Base-by-base conservation (phyloP, 495 filamentous ascomycete species). In the Poronia punctata region DNA sequence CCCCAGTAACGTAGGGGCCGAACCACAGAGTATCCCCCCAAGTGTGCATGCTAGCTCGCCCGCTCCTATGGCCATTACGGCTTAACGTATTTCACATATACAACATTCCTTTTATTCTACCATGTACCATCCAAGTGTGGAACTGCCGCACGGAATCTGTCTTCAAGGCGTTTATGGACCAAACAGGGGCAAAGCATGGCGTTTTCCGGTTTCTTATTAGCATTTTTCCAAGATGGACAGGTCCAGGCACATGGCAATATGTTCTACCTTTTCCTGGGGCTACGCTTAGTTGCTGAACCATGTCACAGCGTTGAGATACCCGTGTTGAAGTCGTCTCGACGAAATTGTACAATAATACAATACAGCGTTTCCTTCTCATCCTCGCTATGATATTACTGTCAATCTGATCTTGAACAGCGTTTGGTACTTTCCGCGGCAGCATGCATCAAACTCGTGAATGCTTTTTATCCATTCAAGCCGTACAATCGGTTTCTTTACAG, bases 1-100 rank as follows among this genome's bases (percentile, higher is more conserved):
- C 52, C 70, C 71, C 41, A 79, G 73, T 20, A 76, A 74, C 31
- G 71, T 66, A 15, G 76, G 66, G 22, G 61, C 59, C 16, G 71
- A 74, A 45, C 67, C 62, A 53, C 57, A 43, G 50, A 59, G 65
- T 55, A 45, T 62, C 24, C 57, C 61, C 31, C 56, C 67, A 23
- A 63, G 65, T 38, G 24, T 66, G 7, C 48, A 59, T 17, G 62
- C 57, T 11, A 61, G 61, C 41, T 71, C 70, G 14, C 70, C 73
- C n/a, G 66, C 66, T 30, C 56, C 64, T 22, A 33, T 61, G 22
- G 53, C 57, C 40, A 27, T 56, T 7, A 45, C 57, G 15, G 60
- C 50, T 23, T 55, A 52, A 30, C 17, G 20, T 19, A 18, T 14
- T 19, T 5, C 6, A 12, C 18, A 27, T 8, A n/a, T 8, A 30